phyloP scores from a whole-genome alignment of 208 protist genomes.

The Angomonas desouzai region DNA sequence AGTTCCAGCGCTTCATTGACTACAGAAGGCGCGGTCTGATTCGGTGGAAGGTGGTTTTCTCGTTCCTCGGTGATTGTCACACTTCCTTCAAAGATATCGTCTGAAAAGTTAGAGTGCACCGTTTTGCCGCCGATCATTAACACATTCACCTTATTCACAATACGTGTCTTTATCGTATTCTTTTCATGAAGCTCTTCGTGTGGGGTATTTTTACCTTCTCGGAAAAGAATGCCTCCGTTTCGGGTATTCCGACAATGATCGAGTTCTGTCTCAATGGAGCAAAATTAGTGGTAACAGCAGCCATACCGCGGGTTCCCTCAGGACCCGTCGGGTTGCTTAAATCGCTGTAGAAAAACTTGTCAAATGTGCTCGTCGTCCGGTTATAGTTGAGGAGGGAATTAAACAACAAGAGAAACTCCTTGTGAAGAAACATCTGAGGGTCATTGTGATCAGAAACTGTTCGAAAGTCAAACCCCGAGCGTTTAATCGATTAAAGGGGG shows the following conservation, averaged over 20 bases:
- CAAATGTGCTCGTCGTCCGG: background rate
- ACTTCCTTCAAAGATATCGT: background rate
- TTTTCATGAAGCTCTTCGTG: too few relatives aligned
- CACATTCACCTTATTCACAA: background rate
- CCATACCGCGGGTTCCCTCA: background rate
- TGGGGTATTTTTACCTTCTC: too few relatives aligned
- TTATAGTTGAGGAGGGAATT: background rate
- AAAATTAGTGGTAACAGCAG: background rate
- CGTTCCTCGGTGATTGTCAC: background rate
- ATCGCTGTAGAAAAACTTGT: background rate
- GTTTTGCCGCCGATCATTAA: background rate
- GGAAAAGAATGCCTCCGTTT: too few relatives aligned
- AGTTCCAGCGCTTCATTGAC: background rate
- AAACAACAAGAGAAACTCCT: constrained; percentile 1
- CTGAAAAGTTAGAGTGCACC: too few relatives aligned
- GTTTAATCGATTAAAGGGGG: background rate
- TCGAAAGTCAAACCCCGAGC: too few relatives aligned
- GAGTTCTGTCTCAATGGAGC: background rate
- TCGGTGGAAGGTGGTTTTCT: background rate
- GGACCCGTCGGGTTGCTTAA: background rate
- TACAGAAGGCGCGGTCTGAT: background rate
- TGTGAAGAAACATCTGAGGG: background rate
- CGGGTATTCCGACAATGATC: background rate
- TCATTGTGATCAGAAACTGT: background rate
- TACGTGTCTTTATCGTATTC: background rate